Evolutionary conservation across 2,329 filamentous ascomycete genomes (phyloP).

Genomic region (Xylariaceae sp.): DNA sequence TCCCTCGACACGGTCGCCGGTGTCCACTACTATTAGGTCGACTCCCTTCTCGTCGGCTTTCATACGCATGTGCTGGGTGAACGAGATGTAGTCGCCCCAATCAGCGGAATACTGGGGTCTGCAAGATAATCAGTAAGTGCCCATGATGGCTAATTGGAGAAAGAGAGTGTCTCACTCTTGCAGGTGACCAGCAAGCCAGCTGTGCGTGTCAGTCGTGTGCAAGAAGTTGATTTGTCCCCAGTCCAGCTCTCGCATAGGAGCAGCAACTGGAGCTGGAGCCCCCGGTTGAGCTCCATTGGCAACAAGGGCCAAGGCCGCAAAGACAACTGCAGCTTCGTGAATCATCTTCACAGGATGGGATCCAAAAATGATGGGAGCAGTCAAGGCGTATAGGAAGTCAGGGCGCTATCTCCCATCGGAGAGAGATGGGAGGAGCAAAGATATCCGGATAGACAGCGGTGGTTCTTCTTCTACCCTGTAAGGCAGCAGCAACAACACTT

Average conservation of each 20-base stretch:
- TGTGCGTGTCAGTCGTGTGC: conserved; percentile 95
- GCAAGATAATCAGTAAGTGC: not conserved
- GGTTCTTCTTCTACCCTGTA: not conserved
- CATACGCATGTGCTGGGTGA: conserved; percentile 73
- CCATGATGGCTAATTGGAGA: not conserved
- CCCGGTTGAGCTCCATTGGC: conserved; percentile 64
- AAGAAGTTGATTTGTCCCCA: conserved; percentile 97
- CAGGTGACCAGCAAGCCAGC: conserved; percentile 90
- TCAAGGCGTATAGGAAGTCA: not conserved
- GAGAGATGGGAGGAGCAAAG: conserved; percentile 1
- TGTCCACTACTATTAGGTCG: conserved; percentile 91
- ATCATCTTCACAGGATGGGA: conserved; percentile 26
- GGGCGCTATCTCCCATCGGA: conserved; percentile 7
- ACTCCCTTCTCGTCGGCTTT: conserved; percentile 72
- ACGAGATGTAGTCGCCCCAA: conserved; percentile 97
- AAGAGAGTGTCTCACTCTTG: conserved; percentile 60
- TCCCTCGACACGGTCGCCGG: conserved; percentile 87
- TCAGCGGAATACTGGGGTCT: conserved; percentile 89
- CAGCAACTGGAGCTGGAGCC: conserved; percentile 70
- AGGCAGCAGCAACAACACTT: not conserved
- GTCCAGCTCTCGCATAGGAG: conserved; percentile 74
- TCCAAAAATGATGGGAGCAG: not conserved
- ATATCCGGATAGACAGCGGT: not conserved
- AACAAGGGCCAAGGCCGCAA: conserved; percentile 36
- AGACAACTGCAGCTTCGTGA: conserved; percentile 32